phyloP scores from a whole-genome alignment of 2,329 filamentous ascomycete species.

The Tolypocladium cylindrosporum region DNA sequence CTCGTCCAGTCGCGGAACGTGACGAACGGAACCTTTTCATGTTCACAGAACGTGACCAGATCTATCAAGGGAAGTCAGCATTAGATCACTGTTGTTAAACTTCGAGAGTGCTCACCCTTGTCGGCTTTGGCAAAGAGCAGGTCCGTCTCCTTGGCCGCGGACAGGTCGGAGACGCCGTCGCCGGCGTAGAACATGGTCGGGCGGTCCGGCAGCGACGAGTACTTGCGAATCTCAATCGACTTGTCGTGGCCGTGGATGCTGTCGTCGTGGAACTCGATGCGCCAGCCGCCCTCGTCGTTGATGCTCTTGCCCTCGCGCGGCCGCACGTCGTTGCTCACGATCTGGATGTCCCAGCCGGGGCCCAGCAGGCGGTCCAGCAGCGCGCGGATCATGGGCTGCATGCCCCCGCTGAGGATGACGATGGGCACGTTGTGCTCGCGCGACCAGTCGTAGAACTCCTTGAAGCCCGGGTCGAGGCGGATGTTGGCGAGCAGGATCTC shows the following conservation, averaged over 20 bases:
- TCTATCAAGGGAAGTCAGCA: conserved; percentile 38
- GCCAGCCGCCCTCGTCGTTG: conserved; percentile 75
- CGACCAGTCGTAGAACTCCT: conserved; percentile 78
- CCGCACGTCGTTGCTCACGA: conserved; percentile 78
- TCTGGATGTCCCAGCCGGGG: conserved; percentile 70
- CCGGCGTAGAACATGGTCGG: conserved; percentile 91
- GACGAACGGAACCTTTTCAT: conserved; percentile 76
- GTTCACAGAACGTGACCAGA: conserved; percentile 77
- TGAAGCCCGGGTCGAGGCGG: conserved; percentile 80
- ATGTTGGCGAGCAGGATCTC: conserved; percentile 71
- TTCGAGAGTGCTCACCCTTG: conserved; percentile 49
- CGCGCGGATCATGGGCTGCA: conserved; percentile 83
- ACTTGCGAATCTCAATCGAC: conserved; percentile 80
- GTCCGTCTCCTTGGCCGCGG: conserved; percentile 85
- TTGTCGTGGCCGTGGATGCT: conserved; percentile 96
- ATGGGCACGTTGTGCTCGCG: conserved; percentile 77
- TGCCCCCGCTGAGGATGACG: conserved; percentile 84
- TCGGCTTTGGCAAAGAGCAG: conserved; percentile 89
- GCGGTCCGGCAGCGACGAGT: conserved; percentile 64
- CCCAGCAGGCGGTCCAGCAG: conserved; percentile 74
- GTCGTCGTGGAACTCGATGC: conserved; percentile 81
- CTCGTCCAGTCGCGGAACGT: conserved; percentile 76
- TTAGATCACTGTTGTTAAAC: background rate
- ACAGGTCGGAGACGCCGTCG: conserved; percentile 87
- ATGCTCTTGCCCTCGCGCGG: conserved; percentile 56